phyloP scores from a whole-genome alignment of 129 eudicot genomes.

The carrot (Daucus carota) region DNA sequence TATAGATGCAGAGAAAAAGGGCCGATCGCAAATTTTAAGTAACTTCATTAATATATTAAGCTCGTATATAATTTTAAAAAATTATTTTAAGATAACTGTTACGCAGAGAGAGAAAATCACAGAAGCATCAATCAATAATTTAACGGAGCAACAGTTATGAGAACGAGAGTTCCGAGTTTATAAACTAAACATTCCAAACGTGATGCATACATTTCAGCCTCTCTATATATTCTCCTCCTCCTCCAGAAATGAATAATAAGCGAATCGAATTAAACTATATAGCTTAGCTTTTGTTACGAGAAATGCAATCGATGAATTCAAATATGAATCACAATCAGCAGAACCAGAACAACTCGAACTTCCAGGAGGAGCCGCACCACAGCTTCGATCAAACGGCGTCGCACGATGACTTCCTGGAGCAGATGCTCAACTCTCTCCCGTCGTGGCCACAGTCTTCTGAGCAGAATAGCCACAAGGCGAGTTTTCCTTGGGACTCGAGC shows the following conservation, averaged over 20 bases:
- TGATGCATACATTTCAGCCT: neutral
- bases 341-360: slow-evolving; percentile 12
- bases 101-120: neutral
- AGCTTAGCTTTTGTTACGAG: neutral
- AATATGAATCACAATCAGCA: slow-evolving; percentile 16
- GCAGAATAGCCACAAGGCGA: too few relatives aligned
- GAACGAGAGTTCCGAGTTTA: neutral
- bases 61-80: too few relatives aligned
- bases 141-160: neutral
- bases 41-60: too few relatives aligned
- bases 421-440: slow-evolving; percentile 60
- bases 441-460: slow-evolving; percentile 46
- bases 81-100: neutral
- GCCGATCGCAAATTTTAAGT: too few relatives aligned
- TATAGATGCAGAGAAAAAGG: slow-evolving; percentile 2
- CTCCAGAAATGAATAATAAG: too few relatives aligned
- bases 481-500: slow-evolving; percentile 36
- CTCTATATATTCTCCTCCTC: neutral
- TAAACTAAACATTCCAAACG: slow-evolving; percentile 5
- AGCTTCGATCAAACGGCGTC: slow-evolving; percentile 21
- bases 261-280: neutral
- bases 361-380: slow-evolving; percentile 12
- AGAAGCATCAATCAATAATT: slow-evolving; percentile 6
- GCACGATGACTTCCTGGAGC: slow-evolving; percentile 69
- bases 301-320: slow-evolving; percentile 26